Conservation (phyloP, 2,329 filamentous ascomycete genomes). For the Fonsecaea pugnacius region DNA sequence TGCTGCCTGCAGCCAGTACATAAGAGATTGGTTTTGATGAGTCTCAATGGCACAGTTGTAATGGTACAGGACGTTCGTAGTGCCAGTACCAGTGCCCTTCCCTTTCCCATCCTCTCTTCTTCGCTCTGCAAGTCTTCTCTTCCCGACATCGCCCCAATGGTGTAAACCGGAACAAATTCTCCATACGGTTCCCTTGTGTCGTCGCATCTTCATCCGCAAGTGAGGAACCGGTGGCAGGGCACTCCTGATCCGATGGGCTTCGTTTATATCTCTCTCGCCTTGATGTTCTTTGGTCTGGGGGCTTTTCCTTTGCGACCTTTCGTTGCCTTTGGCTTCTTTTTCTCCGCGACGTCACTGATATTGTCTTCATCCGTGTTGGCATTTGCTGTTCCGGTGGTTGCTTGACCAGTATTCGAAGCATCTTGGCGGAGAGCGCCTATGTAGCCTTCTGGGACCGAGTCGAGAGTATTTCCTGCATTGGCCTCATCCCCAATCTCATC, state of each 20-base stretch:
- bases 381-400: background rate
- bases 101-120: background rate
- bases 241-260: background rate
- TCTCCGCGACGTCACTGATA: background rate
- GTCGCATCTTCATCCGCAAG: background rate
- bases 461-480: background rate
- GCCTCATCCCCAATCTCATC: background rate
- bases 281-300: background rate
- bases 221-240: background rate
- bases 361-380: background rate
- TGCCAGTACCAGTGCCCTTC: background rate
- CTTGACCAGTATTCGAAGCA: background rate
- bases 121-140: background rate
- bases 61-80: background rate
- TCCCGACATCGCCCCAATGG: too few species aligned
- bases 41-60: background rate
- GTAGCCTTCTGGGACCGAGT: background rate
- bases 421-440: constrained; percentile 7
- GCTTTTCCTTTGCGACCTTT: constrained; percentile 7
- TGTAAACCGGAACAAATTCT: background rate
- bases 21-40: background rate
- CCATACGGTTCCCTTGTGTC: too few species aligned
- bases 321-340: background rate
- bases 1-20: background rate
- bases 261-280: background rate